These are phyloP conservation scores for Alternaria sp. DNA, from an alignment of 2,329 filamentous ascomycete genomes.

Conservation along the genomic window DNA sequence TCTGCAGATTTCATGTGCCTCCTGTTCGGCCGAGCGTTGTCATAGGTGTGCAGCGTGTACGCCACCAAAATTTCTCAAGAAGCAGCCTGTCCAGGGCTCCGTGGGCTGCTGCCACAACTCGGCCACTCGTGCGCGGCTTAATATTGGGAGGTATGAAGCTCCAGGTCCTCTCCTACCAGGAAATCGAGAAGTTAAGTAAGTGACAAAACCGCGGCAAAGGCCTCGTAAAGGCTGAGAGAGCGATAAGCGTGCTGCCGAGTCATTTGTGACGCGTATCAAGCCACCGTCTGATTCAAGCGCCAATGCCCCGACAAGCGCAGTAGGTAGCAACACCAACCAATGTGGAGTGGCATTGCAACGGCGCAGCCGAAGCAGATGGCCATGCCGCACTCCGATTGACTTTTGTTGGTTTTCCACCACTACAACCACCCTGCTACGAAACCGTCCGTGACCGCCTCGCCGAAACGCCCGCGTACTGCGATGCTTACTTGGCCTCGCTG, in stretches of 20 bases:
- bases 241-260: not conserved
- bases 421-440: not conserved
- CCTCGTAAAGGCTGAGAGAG: not conserved
- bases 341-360: conserved; percentile 11
- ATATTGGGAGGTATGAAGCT: not conserved
- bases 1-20: not conserved
- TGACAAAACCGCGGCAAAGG: not conserved
- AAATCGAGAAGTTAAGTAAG: not conserved
- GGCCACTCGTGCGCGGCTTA: not conserved
- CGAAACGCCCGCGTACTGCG: not conserved
- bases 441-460: not conserved
- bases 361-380: conserved; percentile 3
- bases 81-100: not conserved
- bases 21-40: not conserved
- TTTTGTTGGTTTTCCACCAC: not conserved
- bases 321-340: conserved; percentile 12
- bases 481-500: not conserved
- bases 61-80: not conserved
- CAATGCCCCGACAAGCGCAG: conserved; percentile 10
- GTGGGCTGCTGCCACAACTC: not conserved
- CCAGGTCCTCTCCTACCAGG: not conserved
- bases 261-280: not conserved
- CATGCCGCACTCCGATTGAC: not conserved
- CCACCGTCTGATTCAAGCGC: conserved; percentile 10
- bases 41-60: not conserved